Conservation (phyloP, 2,329 filamentous ascomycete species). For the Colletotrichum truncatum region DNA sequence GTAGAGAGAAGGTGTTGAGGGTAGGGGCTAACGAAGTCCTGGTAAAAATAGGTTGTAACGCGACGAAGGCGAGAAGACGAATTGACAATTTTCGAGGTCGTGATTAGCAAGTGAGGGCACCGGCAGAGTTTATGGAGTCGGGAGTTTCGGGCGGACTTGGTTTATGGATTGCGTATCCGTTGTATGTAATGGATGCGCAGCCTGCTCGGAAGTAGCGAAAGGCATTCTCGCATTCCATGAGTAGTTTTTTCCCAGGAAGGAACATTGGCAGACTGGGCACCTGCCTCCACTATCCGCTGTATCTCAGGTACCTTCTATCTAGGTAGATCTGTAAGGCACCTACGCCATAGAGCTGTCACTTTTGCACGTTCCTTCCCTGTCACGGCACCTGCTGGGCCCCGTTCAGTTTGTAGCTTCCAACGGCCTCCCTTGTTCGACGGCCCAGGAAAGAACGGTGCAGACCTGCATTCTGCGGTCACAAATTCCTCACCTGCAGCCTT, state of each 20-base stretch:
- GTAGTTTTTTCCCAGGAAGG: too few species aligned
- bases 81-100: neutral
- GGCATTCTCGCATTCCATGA: neutral
- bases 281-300: neutral
- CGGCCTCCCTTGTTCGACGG: slow-evolving; percentile 5
- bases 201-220: neutral
- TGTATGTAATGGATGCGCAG: neutral
- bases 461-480: neutral
- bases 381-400: neutral
- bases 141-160: slow-evolving; percentile 1
- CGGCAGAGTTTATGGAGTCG: neutral
- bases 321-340: too few species aligned
- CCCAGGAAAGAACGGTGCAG: neutral
- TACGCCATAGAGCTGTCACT: neutral
- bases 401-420: neutral
- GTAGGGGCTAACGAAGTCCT: neutral
- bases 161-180: neutral
- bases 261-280: too few species aligned
- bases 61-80: slow-evolving; percentile 5
- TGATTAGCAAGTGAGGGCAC: neutral
- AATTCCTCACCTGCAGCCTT: neutral
- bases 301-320: neutral
- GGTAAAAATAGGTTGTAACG: neutral
- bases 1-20: neutral
- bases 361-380: slow-evolving; percentile 5